Percentiles rank a stretch among this genome's conserved stretches.
Evolutionary conservation across 345 rosid species (phyloP).

Genomic region (Odontarrhena argentea): DNA sequence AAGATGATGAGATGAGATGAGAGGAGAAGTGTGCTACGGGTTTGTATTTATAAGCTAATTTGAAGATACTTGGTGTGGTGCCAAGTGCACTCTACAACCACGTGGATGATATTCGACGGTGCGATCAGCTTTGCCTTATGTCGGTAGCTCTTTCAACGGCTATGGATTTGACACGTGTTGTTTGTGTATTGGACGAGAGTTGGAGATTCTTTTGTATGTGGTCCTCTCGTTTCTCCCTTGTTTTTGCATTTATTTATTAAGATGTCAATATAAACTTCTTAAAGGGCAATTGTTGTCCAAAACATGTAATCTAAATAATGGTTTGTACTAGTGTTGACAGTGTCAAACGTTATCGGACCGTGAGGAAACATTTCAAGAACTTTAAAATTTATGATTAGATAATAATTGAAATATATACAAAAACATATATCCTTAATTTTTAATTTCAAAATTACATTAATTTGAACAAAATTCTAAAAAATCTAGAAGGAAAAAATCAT

Average conservation of each 20-base stretch:
- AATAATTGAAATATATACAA: too few relatives aligned
- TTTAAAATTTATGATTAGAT: too few relatives aligned
- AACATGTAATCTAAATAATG: too few relatives aligned
- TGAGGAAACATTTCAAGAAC: too few relatives aligned
- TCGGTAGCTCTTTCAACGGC: constrained; percentile 34
- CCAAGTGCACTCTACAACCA: constrained; percentile 3
- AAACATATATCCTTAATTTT: too few relatives aligned
- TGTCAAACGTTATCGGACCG: too few relatives aligned
- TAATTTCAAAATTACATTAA: too few relatives aligned
- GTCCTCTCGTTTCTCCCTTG: constrained; percentile 12
- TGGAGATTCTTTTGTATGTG: constrained; percentile 11
- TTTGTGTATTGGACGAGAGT: not conserved
- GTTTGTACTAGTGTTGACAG: too few relatives aligned
- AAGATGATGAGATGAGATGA: not conserved
- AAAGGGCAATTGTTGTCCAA: too few relatives aligned
- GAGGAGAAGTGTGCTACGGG: not conserved
- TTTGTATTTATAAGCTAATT: constrained; percentile 24
- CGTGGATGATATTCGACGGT: constrained; percentile 25
- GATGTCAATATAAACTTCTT: too few relatives aligned
- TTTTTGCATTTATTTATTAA: not conserved
- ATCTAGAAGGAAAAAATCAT: too few relatives aligned
- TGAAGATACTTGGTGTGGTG: constrained; percentile 8
- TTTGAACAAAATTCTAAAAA: too few relatives aligned
- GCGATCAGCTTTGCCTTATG: constrained; percentile 34
- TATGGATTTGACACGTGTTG: constrained; percentile 2